phyloP scores from a whole-genome alignment of 1,139 yeast genomes.

The Candida albicans region DNA sequence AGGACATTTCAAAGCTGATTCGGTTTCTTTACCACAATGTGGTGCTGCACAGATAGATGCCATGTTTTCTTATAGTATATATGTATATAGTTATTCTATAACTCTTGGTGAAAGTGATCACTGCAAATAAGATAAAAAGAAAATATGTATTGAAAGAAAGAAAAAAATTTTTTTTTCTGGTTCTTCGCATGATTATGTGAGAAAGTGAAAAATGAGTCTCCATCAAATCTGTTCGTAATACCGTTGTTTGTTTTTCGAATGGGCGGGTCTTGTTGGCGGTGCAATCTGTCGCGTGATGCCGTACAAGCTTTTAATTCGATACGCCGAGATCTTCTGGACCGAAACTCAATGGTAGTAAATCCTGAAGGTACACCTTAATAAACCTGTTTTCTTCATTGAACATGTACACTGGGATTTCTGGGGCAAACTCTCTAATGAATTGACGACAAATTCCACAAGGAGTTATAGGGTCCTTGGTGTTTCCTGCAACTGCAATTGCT shows the following conservation, averaged over 20 bases:
- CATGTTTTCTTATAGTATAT: conserved; percentile 5
- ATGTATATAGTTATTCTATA: background rate
- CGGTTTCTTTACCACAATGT: conserved; percentile 81
- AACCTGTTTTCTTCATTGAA: conserved; percentile 51
- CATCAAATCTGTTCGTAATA: too few species aligned
- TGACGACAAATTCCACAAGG: conserved; percentile 98
- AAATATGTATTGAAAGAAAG: too few species aligned
- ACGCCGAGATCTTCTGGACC: conserved; percentile 69
- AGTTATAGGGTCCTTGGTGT: conserved; percentile 57
- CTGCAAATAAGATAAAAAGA: too few species aligned
- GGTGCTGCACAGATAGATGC: conserved; percentile 60
- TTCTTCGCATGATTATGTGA: too few species aligned
- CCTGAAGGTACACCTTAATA: conserved; percentile 48
- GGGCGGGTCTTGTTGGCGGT: too few species aligned
- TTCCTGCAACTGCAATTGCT: conserved; percentile 75
- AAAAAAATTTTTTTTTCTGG: too few species aligned
- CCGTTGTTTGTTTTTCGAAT: too few species aligned
- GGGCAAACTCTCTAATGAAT: conserved; percentile 72
- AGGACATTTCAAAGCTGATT: conserved; percentile 83
- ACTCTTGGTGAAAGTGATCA: too few species aligned
- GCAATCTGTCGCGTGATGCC: too few species aligned
- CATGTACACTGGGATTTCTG: conserved; percentile 58
- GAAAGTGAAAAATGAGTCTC: too few species aligned
- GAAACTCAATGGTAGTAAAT: conserved; percentile 77
- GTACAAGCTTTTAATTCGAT: background rate